phyloP scores from a whole-genome alignment of 2,329 filamentous ascomycete species.

The Didymosphaeria variabile region DNA sequence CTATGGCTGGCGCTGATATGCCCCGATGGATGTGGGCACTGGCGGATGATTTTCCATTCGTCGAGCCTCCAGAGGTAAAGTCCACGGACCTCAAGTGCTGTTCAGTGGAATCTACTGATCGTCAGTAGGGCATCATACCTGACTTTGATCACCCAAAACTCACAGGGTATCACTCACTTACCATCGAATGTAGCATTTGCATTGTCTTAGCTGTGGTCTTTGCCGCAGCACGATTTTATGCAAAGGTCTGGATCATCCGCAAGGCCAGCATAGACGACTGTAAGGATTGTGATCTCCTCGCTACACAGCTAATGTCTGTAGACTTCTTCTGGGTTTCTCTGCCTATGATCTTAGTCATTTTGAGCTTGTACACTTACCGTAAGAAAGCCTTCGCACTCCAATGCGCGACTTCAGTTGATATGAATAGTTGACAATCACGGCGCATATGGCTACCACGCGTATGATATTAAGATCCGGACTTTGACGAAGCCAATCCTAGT shows the following conservation, averaged over 20 bases:
- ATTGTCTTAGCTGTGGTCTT: neutral
- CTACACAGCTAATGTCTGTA: no score
- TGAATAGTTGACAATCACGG: neutral
- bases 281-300: no score
- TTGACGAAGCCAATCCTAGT: conserved; percentile 14
- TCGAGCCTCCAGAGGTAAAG: conserved; percentile 2
- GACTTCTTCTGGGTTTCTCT: no score
- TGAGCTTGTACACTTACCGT: no score
- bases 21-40: conserved; percentile 12
- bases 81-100: no score
- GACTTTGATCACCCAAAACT: conserved; percentile 10
- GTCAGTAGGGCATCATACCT: neutral
- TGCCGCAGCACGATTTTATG: neutral
- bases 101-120: neutral
- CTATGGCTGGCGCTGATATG: conserved; percentile 4
- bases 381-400: no score
- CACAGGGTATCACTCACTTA: conserved; percentile 4
- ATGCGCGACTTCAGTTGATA: no score
- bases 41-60: conserved; percentile 6
- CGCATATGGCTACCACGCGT: conserved; percentile 16
- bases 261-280: no score
- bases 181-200: conserved; percentile 4
- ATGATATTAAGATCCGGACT: conserved; percentile 10
- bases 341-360: no score
- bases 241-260: no score